Evolutionary conservation across 2,329 filamentous ascomycete species (phyloP).

Genomic region (Colletotrichum phormii): DNA sequence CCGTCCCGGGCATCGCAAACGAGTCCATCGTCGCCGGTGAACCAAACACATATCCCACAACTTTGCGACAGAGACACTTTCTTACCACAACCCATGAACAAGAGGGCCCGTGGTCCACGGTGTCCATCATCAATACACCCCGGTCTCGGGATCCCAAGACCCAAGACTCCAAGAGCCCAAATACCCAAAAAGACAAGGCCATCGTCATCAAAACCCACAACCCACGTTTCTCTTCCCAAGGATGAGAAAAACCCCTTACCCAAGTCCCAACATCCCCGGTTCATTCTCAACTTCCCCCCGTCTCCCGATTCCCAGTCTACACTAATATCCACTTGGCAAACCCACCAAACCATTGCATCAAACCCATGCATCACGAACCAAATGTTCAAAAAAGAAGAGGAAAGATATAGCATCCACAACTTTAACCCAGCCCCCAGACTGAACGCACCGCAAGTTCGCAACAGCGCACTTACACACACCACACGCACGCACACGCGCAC

Average conservation of each 20-base stretch:
- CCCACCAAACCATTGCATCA: slow-evolving; percentile 11
- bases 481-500: slow-evolving; percentile 7
- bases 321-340: background rate
- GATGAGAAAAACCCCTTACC: no score
- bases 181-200: slow-evolving; percentile 22
- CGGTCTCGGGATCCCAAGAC: background rate
- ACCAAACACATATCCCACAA: slow-evolving; percentile 2
- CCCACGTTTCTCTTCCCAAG: slow-evolving; percentile 15
- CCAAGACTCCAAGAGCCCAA: no score
- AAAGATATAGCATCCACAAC: background rate
- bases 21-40: background rate
- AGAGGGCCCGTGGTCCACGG: background rate
- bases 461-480: background rate
- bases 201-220: slow-evolving; percentile 27
- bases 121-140: background rate
- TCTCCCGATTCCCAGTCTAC: background rate
- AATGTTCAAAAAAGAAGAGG: background rate
- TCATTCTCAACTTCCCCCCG: no score
- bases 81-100: background rate
- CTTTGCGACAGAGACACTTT: background rate
- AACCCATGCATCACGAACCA: background rate
- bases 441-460: background rate
- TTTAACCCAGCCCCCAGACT: background rate
- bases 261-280: no score
- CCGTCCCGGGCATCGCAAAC: background rate